Conservation (phyloP, 129 eudicot species). For the Arctium minus region DNA sequence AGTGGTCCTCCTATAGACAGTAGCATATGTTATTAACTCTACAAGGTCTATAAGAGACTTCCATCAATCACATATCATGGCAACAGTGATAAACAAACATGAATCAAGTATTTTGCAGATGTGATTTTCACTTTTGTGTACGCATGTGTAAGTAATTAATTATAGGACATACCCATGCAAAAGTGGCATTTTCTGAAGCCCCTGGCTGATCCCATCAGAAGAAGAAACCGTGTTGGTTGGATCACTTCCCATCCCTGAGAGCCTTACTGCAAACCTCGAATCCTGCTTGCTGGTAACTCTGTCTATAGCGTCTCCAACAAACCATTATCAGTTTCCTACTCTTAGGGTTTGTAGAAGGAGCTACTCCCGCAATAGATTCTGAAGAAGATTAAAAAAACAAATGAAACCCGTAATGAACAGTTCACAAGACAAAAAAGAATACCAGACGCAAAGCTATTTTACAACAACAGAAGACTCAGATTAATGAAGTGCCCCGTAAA, state of each 20-base stretch:
- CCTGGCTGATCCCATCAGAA: conserved; percentile 37
- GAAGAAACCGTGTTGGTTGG: conserved; percentile 29
- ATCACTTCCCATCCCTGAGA: conserved; percentile 56
- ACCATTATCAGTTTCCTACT: conserved; percentile 5
- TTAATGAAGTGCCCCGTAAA: too few relatives aligned
- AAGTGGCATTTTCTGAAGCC: conserved; percentile 37
- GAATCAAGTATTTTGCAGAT: background rate
- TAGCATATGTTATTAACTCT: background rate
- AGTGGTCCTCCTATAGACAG: conserved; percentile 52
- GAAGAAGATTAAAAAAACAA: background rate
- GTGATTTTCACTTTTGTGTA: background rate
- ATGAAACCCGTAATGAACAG: background rate
- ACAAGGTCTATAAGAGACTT: background rate
- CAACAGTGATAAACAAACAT: background rate
- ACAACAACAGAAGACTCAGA: too few relatives aligned
- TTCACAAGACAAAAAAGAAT: background rate
- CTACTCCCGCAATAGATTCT: background rate
- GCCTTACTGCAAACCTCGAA: conserved; percentile 21
- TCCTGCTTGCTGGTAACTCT: background rate
- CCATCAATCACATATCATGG: background rate
- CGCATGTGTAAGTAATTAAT: background rate
- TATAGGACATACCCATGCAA: conserved; percentile 52
- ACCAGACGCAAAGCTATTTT: too few relatives aligned
- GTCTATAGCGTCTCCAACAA: background rate
- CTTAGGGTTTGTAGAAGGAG: background rate